Evolutionary conservation across 345 rosid species (phyloP), one percentile per base, ranked within the genome.

Genomic region (Trapa bicornis): DNA sequence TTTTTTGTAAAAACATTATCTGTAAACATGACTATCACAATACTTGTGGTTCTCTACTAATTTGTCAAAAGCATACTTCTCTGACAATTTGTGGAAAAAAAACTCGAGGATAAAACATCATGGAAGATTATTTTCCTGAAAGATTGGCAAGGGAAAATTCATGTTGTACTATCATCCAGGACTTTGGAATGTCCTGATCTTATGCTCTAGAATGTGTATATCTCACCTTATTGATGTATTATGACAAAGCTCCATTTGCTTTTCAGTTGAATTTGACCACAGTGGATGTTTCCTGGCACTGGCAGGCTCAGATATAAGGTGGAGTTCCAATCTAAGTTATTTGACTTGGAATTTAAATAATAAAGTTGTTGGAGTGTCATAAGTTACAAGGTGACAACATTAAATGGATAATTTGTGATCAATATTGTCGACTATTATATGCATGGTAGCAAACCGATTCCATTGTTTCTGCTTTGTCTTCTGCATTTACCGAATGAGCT

Each of bases 231-330:
- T 0, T 50, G 61, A 33, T 54, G 22, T 52, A 50, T n/a, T 6
- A 45, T 36, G 32, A 52, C 37, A 66, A 14, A 41, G 43, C 41
- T 37, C 11, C 35, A 65, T 65, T 50, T 10, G 16, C 66, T 37
- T 78, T 82, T 81, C 92, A 93, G 98, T 90, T 80, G 99, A 86
- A 75, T 91, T 94, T 43, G 99, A 91, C 70, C 87, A 85, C 52
- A 94, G 95, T 70, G 99, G 99, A 75, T 78, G 73, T 67, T 94
- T 89, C 80, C 91, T 94, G 16, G 95, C 91, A 56, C 66, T 91
- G 74, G 86, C 89, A 29, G 96, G 97, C 65, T 85, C 96, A 38
- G 99, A 94, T 70, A 79, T 85, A 75, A 86, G 95, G 99, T 89
- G 61, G 61, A 45, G 13, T 45, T 45, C 48, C 48, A 45, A 45